Evolutionary conservation across 371 early-diverging fungal genomes (phyloP), one percentile per base, ranked within the genome.

Genomic region (Syncephalastrum racemosum): DNA sequence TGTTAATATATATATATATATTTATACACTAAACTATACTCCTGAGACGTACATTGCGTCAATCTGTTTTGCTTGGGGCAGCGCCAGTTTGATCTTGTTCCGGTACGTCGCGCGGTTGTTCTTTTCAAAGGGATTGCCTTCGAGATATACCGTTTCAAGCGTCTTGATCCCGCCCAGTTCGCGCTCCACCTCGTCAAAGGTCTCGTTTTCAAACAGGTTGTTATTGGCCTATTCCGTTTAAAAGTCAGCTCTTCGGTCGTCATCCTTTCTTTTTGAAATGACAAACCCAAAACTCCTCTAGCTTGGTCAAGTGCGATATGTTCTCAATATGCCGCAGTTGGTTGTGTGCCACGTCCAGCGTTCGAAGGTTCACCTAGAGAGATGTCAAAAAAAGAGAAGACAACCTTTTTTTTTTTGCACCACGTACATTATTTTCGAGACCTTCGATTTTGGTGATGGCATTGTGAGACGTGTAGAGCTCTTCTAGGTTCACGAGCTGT

Each of bases 111-210:
- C 81, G 12, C 83, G 82, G 58, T 86, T 84, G 6, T 82, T 70
- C 19, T 69, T 75, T 70, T 98, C 94, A 70, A 93, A 70, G 2
- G 97, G 99, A 63, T 97, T 98, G 44, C 93, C 91, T 75, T 98
- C 99, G 20, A 97, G 78, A 70, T 98, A 98, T 4, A 97, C 90
- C 0, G 98, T 97, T 22, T 75, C 68, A 31, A 95, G 70, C 0
- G 83, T 72, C 31, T 69, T 58, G 40, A 90, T 79, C 5, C 78
- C 58, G 14, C 73, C 80, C n/a, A 95, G 78, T 68, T 91, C 84
- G 3, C 58, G 43, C 54, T 93, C 88, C 39, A 97, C 69, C 56
- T 91, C 87, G n/a, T 84, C 85, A 63, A 91, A 92, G 15, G 85
- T 83, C 47, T 67, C 71, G 42, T 60, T 67, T 23, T 81, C 81